Evolutionary conservation across 1,284 basidiomycete species (phyloP), one percentile per base, ranked within the genome.

Genomic region (Trichosporon asahii): DNA sequence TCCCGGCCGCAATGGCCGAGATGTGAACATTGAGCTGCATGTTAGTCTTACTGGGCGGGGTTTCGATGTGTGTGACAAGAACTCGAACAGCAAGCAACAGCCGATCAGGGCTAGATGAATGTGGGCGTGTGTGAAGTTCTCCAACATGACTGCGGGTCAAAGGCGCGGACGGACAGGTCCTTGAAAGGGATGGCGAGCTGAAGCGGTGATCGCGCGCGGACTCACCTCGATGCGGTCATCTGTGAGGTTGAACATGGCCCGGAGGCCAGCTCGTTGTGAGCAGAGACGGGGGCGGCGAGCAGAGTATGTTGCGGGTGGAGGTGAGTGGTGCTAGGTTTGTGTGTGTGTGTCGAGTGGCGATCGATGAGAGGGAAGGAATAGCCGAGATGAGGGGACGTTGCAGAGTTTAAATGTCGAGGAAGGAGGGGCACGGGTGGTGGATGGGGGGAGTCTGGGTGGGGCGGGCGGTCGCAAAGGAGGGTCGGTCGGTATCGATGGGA

Each of bases 161-260:
- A 25, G 25, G 6, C 31, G 23, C 23, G 66, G 9, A 29, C 18
- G 40, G 33, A 35, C 33, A 40, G 1, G 40, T 18, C 40, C 40
- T n/a, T 44, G 40, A 23, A 11, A 21, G 21, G 23, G 23, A 53
- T 53, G 49, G 25, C 18, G 40, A n/a, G 40, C 40, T 53, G 21
- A 23, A 23, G 49, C 49, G 65, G 2, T 37, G 65, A 23, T 49
- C 44, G 55, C 9, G 55, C 21, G 21, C 4, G 9, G 37, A 70
- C 71, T 44, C 37, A 72, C 71, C 8, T 27, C 11, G 37, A 97
- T 85, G 77, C 95, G 95, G 80, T 95, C 83, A 67, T 80, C 77
- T 8, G 76, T 73, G 29, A 76, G 66, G 69, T 78, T 76, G 29
- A 69, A 69, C 68, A 72, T 72, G 71, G 68, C 68, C 71, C 66